A percentile compares a stretch with the other conserved stretches of the same genome.
These are phyloP conservation scores for Penicillium crystallinum DNA, from an alignment of 495 filamentous ascomycete genomes.

Conservation along the genomic window DNA sequence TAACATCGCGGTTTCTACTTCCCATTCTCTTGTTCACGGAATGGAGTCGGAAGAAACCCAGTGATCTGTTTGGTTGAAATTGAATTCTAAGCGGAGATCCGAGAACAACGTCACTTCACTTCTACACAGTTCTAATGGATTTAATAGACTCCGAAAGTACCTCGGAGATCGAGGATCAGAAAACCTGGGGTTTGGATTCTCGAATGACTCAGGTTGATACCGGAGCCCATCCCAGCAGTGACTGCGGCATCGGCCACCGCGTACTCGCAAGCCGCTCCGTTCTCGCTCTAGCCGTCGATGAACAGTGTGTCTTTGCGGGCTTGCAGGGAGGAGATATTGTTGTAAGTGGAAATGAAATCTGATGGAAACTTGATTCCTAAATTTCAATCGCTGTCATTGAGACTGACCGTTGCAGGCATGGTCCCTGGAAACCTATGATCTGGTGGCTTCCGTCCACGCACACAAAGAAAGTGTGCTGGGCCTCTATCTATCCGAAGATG, in stretches of 20 bases:
- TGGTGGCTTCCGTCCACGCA: conserved; percentile 67
- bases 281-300: conserved; percentile 42
- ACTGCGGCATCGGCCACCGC: conserved; percentile 45
- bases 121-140: conserved; percentile 27
- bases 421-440: conserved; percentile 81
- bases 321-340: conserved; percentile 89
- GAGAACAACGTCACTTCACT: conserved; percentile 1
- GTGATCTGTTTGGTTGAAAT: conserved; percentile 2
- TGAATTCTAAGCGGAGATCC: background rate
- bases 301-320: conserved; percentile 61
- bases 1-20: too few species aligned
- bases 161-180: conserved; percentile 40
- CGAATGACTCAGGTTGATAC: conserved; percentile 9
- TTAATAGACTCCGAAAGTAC: conserved; percentile 35
- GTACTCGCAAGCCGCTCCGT: conserved; percentile 45
- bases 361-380: background rate
- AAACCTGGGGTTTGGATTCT: conserved; percentile 36
- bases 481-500: conserved; percentile 70
- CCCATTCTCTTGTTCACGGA: background rate
- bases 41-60: background rate
- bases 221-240: conserved; percentile 15
- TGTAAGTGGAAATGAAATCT: conserved; percentile 34
- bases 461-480: conserved; percentile 88
- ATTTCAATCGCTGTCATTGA: background rate
- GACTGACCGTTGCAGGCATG: conserved; percentile 52